Base-by-base conservation (phyloP, 2,329 filamentous ascomycete genomes). In the Neofusicoccum kwambonambiense region DNA sequence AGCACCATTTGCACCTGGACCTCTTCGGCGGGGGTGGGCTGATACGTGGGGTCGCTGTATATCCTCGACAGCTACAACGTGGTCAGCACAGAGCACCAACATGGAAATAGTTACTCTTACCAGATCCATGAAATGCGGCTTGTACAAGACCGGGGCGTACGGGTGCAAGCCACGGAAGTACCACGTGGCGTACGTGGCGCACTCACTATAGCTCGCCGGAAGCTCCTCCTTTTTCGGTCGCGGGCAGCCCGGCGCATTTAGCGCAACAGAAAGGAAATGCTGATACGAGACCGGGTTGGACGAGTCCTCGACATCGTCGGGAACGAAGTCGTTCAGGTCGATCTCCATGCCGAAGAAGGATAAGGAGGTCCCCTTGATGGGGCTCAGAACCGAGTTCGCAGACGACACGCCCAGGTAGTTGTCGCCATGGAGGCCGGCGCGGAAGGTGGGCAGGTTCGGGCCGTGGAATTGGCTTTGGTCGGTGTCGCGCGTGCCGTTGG, bases 1-100 rank as follows among this genome's bases (percentile, higher is more conserved):
- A 95, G 88, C 47, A 95, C 84, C 87, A 93, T 91, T 75, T 94
- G 90, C 0, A 93, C 83, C 65, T 87, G 86, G 45, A 91, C 89
- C 1, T 83, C 82, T 72, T 95, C 88, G 1, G 90, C 83, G 0
- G 84, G 76, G 0, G 85, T 84, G 0, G 90, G 84, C 58, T 83
- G 80, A 73, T 89, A 91, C 63, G 74, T 79, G 15, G 84, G 81
- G 62, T 93, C 89, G 70, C 92, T 88, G 73, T 93, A 93, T 62
- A 92, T 84, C 66, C 86, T 83, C 11, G 54, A 45, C 27, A 62
- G 51, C 65, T 68, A 41, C 62, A 19, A 39, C 7, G 9, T 31
- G 11, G 47, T 65, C 17, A 65, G 63, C 56, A 52, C 31, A 9
- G 15, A 39, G 19, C 17, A 50, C 9, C n/a, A 13, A 56, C 31